These are phyloP conservation scores for Hemileccinum impolitum DNA, from an alignment of 768 basidiomycete genomes.

Conservation along the genomic window DNA sequence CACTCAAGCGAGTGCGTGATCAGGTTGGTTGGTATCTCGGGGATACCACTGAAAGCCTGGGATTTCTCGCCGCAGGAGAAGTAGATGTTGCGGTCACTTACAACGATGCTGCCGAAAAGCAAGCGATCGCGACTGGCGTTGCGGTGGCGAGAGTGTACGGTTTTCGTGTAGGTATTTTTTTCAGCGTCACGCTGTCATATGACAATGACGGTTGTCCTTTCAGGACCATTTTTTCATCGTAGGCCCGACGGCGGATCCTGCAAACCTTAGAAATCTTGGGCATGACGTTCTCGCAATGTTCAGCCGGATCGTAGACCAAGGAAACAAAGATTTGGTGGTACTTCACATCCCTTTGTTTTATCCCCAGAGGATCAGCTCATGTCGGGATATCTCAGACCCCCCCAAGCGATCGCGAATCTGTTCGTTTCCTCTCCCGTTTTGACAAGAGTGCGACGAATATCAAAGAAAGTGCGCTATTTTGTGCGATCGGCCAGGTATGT, in stretches of 20 bases:
- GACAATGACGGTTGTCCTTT: background rate
- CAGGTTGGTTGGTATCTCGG: constrained; percentile 57
- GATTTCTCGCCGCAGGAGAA: constrained; percentile 36
- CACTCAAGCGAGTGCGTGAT: background rate
- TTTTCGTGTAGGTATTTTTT: constrained; percentile 38
- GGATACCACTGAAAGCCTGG: constrained; percentile 52
- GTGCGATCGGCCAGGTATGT: constrained; percentile 44
- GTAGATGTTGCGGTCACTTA: constrained; percentile 54
- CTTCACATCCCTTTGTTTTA: constrained; percentile 2
- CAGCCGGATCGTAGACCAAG: constrained; percentile 42
- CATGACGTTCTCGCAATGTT: constrained; percentile 39
- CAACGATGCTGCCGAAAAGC: constrained; percentile 47
- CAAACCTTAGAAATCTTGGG: constrained; percentile 34
- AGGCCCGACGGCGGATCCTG: constrained; percentile 47
- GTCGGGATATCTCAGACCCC: constrained; percentile 18
- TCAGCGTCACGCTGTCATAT: background rate
- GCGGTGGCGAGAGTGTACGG: constrained; percentile 39
- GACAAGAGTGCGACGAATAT: constrained; percentile 62
- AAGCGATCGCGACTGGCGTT: constrained; percentile 28
- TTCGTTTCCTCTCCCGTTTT: constrained; percentile 52
- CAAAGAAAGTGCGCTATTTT: constrained; percentile 50
- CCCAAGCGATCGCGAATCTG: constrained; percentile 33
- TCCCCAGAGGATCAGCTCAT: background rate
- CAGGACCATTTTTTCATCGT: constrained; percentile 53
- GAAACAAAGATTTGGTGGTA: constrained; percentile 44